Evolutionary conservation across 352 stramenopile genomes (phyloP), one percentile per base, ranked within the genome.

Genomic region (Pythium rhizo-oryzae): DNA sequence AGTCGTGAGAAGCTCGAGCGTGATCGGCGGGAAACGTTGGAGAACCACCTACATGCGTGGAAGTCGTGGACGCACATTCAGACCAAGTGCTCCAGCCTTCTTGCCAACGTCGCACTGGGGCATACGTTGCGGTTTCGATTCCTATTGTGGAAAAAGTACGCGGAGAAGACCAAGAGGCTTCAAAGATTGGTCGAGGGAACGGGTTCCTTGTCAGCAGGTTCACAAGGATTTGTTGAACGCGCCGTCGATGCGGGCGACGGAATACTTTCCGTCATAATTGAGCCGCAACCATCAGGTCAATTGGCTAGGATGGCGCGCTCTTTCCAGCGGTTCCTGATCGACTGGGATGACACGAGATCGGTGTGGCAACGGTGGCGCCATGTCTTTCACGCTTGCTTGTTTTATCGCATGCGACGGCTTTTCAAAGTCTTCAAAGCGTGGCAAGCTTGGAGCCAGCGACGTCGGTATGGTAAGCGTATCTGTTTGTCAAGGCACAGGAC

Each of bases 301-400:
- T 23, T 75, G 4, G 35, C 43, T 0, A 61, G 67, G 18, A 88
- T 84, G 66, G 74, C 81, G 25, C 80, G 80, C 0, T 49, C 74
- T 21, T 67, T 92, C n/a, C 81, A 92, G 62, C 80, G 70, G 19
- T 81, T 83, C 8, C 59, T 78, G 11, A 39, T 86, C 47, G 65
- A 67, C 8, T 92, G 80, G 78, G 11, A 50, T 7, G 67, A 85
- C 16, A 33, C 76, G 16, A 56, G 59, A 9, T 62, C 65, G 35
- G 66, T 76, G 11, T 92, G 84, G 84, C 75, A 78, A 52, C 75
- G 76, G 1, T 92, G 84, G 82, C 73, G 84, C 6, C 77, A 81
- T 41, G 54, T 76, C 33, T 92, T 90, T 57, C 84, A 92, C 59
- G 80, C 84, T 2, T 59, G 76, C 24, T 61, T 91, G 23, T 92